These are phyloP conservation scores for Erysiphe neolycopersici DNA, from an alignment of 2,329 filamentous ascomycete genomes.

Conservation along the genomic window DNA sequence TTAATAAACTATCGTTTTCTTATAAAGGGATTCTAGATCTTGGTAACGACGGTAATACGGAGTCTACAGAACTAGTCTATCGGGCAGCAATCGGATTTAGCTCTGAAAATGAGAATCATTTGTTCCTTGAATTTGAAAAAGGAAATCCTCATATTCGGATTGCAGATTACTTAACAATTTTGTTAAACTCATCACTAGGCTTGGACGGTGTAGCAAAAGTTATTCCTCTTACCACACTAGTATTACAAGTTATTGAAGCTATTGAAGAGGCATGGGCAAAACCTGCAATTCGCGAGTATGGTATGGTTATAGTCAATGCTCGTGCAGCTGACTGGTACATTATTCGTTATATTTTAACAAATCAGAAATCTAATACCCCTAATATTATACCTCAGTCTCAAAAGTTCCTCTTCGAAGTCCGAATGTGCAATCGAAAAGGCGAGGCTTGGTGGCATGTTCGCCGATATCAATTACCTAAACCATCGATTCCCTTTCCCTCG, in stretches of 20 bases:
- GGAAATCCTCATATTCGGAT: conserved; percentile 42
- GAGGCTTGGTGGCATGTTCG: conserved; percentile 14
- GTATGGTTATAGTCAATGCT: conserved; percentile 24
- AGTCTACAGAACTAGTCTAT: conserved; percentile 15
- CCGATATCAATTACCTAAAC: conserved; percentile 3
- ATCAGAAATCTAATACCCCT: background rate
- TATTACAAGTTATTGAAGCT: conserved; percentile 32
- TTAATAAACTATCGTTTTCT: conserved; percentile 39
- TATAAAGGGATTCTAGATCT: conserved; percentile 22
- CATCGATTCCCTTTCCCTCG: background rate
- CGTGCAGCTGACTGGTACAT: conserved; percentile 29
- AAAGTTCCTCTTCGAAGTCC: conserved; percentile 25
- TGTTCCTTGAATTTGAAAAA: conserved; percentile 30
- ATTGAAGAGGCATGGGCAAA: conserved; percentile 28
- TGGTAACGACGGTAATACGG: background rate
- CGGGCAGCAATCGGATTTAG: conserved; percentile 31
- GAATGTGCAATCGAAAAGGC: conserved; percentile 21
- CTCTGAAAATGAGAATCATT: conserved; percentile 16
- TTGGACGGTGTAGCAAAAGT: conserved; percentile 26
- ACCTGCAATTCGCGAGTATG: conserved; percentile 15
- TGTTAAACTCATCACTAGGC: conserved; percentile 25
- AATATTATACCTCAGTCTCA: conserved; percentile 8
- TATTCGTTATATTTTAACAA: conserved; percentile 23
- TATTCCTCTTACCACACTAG: conserved; percentile 32
- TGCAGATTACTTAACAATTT: conserved; percentile 26